Base-by-base conservation (phyloP, 768 basidiomycete genomes). In the Xerocomellus chrysenteron region DNA sequence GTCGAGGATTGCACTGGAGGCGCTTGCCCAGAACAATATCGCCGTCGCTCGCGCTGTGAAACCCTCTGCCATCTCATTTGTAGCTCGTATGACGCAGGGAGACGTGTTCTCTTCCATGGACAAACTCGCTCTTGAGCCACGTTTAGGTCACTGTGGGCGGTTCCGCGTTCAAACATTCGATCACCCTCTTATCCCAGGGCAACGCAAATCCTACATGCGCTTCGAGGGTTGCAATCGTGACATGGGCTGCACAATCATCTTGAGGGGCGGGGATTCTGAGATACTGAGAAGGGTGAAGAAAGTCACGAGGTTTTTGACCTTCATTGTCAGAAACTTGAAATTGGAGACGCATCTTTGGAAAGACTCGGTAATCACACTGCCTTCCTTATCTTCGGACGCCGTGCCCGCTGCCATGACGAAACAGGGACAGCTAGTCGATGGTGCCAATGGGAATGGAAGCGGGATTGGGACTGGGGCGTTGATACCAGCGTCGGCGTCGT, bases 101-200 rank as follows among this genome's bases (percentile, higher is more conserved):
- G 95, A 96, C 62, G 85, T 98, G 14, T 90, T 98, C 68, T 93
- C 93, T 4, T 96, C 94, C 5, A 95, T 97, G 81, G 95, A 97
- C 67, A 90, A 92, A 66, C 79, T 98, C 39, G 92, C 93, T 1
- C 74, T 92, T 56, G 92, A 96, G 67, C 93, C 95, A 8, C 86
- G 86, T 36, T 75, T 98, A 24, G 96, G 96, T 2, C 88, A 96
- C 64, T 98, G 95, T 67, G 76, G 83, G 7, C 82, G 83, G 19
- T 96, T 93, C 72, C 81, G 86, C 35, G 81, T 98, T 7, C 94
- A 97, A 71, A 97, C 97, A 0, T 98, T 90, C 69, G 96, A 98
- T 60, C 95, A 99, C 71, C 81, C 84, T 13, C 78, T 95, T 40
- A 99, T 98, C 41, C 94, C 95, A n/a, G 94, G 94, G 19, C 82